Evolutionary conservation across 345 rosid species (phyloP).

Genomic region (Euphorbia lathyris): DNA sequence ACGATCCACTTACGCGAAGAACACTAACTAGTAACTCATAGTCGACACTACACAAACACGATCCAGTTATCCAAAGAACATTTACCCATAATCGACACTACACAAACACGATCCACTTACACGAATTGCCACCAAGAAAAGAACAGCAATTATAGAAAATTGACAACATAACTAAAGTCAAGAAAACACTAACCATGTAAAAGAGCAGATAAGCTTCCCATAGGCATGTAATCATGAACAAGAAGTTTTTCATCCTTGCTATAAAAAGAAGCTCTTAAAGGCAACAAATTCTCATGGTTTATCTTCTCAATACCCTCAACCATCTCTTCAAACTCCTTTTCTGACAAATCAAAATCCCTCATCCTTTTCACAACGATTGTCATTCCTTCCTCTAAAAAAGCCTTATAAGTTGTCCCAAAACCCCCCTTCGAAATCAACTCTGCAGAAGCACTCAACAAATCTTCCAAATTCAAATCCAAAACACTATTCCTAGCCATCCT

Average conservation of each 20-base stretch:
- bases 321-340: conserved; percentile 40
- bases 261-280: background rate
- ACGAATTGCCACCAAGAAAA: too few species aligned
- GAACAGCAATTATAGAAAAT: background rate
- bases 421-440: conserved; percentile 50
- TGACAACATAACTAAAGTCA: background rate
- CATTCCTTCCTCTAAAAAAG: conserved; percentile 30
- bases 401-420: conserved; percentile 52
- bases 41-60: too few species aligned
- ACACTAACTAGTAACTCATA: too few species aligned
- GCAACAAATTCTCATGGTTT: conserved; percentile 27
- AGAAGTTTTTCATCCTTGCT: background rate
- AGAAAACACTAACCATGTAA: background rate
- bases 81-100: too few species aligned
- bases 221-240: background rate
- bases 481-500: conserved; percentile 22
- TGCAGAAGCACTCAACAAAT: conserved; percentile 45
- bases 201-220: background rate
- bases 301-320: conserved; percentile 40
- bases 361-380: conserved; percentile 47
- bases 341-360: conserved; percentile 38
- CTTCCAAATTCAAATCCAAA: conserved; percentile 36
- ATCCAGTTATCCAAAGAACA: too few species aligned
- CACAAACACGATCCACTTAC: too few species aligned
- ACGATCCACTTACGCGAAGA: too few species aligned